Conservation (phyloP, 2,329 filamentous ascomycete species). For the Monosporascus sp. region DNA sequence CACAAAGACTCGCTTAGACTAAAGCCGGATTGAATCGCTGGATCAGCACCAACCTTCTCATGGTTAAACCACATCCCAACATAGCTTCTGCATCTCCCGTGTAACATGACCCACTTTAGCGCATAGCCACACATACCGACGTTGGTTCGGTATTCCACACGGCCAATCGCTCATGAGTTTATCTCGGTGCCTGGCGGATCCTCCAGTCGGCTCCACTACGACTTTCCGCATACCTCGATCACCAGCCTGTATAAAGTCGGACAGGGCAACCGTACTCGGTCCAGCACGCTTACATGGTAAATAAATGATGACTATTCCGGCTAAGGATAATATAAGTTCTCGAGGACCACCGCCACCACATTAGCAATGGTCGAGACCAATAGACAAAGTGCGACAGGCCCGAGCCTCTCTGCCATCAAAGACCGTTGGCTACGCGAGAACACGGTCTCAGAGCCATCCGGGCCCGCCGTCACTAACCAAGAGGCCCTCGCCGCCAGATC, state of each 20-base stretch:
- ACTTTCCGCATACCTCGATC: not conserved
- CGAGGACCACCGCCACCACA: not conserved
- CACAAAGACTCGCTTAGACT: too few relatives aligned
- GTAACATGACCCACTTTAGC: not conserved
- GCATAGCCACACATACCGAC: not conserved
- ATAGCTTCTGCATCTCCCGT: not conserved
- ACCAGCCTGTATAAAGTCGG: not conserved
- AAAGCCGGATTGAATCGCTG: too few relatives aligned
- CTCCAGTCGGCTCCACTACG: not conserved
- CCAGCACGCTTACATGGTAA: too few relatives aligned
- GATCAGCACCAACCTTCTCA: too few relatives aligned
- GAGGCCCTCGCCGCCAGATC: constrained; percentile 5
- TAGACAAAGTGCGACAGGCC: not conserved
- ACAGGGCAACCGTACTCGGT: too few relatives aligned
- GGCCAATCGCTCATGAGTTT: constrained; percentile 11
- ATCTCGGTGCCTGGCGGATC: constrained; percentile 15
- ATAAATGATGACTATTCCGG: not conserved
- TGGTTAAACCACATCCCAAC: too few relatives aligned
- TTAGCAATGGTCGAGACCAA: too few relatives aligned
- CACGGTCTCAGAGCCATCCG: not conserved
- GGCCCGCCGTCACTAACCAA: not conserved
- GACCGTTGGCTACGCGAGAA: not conserved
- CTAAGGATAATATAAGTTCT: not conserved
- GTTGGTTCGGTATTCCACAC: not conserved
- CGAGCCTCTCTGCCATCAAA: not conserved